phyloP scores from a whole-genome alignment of 2,329 filamentous ascomycete genomes.

The Paecilomyces formosus region DNA sequence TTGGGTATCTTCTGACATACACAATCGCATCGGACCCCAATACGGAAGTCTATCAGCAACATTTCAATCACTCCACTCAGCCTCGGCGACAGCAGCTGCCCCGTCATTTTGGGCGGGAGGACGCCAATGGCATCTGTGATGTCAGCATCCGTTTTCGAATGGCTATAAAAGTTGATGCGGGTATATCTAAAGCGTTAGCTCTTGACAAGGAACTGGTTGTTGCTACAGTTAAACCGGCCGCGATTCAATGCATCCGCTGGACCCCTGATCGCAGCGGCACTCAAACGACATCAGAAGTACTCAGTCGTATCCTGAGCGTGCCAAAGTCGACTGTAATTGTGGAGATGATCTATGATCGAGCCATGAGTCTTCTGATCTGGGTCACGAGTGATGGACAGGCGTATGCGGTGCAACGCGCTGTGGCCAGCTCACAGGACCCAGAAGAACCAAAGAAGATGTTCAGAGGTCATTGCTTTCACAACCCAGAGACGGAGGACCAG shows the following conservation, averaged over 20 bases:
- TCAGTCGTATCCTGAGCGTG: conserved; percentile 81
- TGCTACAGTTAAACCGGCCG: conserved; percentile 81
- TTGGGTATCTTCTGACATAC: conserved; percentile 89
- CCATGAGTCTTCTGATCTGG: conserved; percentile 95
- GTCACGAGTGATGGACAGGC: conserved; percentile 79
- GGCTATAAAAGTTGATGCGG: conserved; percentile 96
- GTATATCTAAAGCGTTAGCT: conserved; percentile 79
- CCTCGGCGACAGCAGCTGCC: conserved; percentile 39
- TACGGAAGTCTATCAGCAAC: conserved; percentile 75
- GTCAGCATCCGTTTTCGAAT: conserved; percentile 88
- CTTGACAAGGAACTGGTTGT: conserved; percentile 90
- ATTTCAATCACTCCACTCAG: conserved; percentile 51
- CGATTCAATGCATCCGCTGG: conserved; percentile 97
- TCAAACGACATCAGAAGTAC: conserved; percentile 83
- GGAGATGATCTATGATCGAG: conserved; percentile 88
- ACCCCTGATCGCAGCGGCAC: conserved; percentile 71
- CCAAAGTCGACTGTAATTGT: conserved; percentile 67
- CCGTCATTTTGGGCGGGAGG: conserved; percentile 62
- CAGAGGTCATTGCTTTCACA: conserved; percentile 84
- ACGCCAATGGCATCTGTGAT: conserved; percentile 74
- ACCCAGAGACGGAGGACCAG: conserved; percentile 52
- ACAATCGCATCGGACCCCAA: conserved; percentile 78
- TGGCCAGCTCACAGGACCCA: conserved; percentile 34
- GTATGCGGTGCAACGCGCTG: conserved; percentile 76
- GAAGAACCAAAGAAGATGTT: conserved; percentile 61